Conservation (phyloP, 139 green algal genomes). For the Micractinium sp. region DNA sequence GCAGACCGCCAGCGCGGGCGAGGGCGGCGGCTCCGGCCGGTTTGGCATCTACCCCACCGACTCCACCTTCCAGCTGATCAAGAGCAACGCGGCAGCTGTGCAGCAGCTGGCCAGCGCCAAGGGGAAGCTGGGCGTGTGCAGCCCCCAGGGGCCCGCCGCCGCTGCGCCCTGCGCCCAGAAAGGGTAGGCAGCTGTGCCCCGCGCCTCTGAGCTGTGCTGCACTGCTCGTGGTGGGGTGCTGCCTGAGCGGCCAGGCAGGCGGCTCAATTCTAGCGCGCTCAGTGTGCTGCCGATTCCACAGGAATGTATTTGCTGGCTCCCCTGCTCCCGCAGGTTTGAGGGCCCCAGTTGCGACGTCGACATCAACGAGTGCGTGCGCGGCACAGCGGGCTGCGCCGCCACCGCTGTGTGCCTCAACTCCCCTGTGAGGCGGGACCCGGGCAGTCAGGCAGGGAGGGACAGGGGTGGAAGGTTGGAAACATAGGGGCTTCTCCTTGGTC, state of each 20-base stretch:
- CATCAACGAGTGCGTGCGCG: slow-evolving; percentile 62
- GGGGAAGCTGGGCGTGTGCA: not conserved
- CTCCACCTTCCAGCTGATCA: slow-evolving; percentile 28
- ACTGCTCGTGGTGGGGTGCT: not conserved
- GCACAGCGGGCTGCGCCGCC: slow-evolving; percentile 36
- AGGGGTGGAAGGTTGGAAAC: too few relatives aligned
- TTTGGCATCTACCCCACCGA: slow-evolving; percentile 53
- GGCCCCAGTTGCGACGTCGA: slow-evolving; percentile 54
- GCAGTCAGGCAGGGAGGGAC: too few relatives aligned
- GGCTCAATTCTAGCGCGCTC: too few relatives aligned
- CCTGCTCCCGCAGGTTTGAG: slow-evolving; percentile 33
- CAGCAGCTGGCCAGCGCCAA: not conserved
- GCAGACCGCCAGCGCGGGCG: slow-evolving; percentile 39
- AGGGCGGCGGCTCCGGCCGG: slow-evolving; percentile 52
- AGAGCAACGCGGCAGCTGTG: slow-evolving; percentile 16
- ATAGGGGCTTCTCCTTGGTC: not conserved
- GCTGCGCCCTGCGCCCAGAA: not conserved
- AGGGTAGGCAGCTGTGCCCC: not conserved
- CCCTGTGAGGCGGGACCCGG: not conserved
- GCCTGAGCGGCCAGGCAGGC: not conserved
- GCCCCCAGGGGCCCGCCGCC: not conserved
- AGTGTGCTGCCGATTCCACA: too few relatives aligned
- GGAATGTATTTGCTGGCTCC: not conserved
- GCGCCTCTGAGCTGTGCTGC: too few relatives aligned
- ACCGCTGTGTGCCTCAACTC: slow-evolving; percentile 53